Conservation (phyloP, 1,139 yeast species). For the Saccharomyces hybrid region DNA sequence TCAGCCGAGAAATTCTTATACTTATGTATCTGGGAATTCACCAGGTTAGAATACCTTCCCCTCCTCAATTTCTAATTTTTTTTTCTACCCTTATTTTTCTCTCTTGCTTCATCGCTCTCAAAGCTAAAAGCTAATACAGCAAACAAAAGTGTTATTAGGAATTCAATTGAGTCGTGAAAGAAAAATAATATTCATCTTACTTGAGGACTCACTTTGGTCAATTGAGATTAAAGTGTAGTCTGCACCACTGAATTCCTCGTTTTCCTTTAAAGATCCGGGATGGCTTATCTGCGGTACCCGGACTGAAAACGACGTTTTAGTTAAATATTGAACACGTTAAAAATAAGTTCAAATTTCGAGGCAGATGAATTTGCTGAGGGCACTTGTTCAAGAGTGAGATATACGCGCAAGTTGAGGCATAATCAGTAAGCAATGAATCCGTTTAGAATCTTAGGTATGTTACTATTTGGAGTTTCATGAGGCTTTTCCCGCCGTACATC, state of each 20-base stretch:
- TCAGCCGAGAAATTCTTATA: not conserved
- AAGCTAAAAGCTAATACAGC: not conserved
- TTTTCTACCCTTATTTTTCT: not conserved
- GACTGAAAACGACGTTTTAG: not conserved
- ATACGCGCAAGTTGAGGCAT: conserved; percentile 4
- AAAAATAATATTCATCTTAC: not conserved
- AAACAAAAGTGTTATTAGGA: not conserved
- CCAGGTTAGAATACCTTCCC: not conserved
- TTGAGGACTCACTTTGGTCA: not conserved
- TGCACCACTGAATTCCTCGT: not conserved
- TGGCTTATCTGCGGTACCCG: not conserved
- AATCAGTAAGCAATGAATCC: conserved; percentile 32
- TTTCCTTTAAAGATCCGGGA: not conserved
- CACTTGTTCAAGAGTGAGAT: not conserved
- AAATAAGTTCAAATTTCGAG: not conserved
- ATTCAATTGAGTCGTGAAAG: not conserved
- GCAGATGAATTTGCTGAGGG: not conserved
- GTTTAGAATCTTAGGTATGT: conserved; percentile 39
- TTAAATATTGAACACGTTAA: not conserved
- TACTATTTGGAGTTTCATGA: not conserved
- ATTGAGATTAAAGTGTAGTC: not conserved
- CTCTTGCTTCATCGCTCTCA: not conserved
- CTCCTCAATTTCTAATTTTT: not conserved
- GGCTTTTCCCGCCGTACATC: not conserved
- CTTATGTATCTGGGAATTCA: not conserved